Percentiles rank a stretch among this genome's conserved stretches.
Conservation (phyloP, 2,329 filamentous ascomycete genomes). For the Beauveria asiatica region DNA sequence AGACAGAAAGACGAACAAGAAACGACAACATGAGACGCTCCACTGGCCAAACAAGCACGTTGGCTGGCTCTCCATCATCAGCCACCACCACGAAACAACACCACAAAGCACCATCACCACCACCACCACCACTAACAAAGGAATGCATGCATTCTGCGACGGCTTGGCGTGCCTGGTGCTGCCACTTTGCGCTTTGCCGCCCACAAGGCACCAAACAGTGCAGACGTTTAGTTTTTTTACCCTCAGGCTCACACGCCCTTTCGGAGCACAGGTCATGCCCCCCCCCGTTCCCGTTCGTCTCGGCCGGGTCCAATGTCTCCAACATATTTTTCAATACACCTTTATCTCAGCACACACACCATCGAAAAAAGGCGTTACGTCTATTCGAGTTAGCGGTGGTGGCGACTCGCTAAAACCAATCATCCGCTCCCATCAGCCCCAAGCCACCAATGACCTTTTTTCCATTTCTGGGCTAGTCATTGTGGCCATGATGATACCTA, state of each 20-base stretch:
- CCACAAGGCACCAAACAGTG: not conserved
- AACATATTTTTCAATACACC: not conserved
- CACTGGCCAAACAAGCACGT: no score
- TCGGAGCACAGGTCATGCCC: no score
- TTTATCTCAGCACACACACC: not conserved
- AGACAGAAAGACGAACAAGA: not conserved
- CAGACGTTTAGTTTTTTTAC: no score
- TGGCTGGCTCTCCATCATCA: not conserved
- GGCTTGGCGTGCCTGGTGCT: not conserved
- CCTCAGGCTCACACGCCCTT: no score
- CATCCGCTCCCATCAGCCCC: not conserved
- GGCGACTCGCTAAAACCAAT: not conserved
- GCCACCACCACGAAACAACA: not conserved
- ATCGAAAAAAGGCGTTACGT: no score
- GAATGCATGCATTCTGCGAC: conserved; percentile 1
- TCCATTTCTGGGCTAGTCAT: not conserved
- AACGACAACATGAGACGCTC: no score
- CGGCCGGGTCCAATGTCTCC: no score
- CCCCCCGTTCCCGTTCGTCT: no score
- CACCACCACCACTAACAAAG: not conserved
- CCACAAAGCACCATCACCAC: not conserved
- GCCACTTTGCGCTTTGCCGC: not conserved
- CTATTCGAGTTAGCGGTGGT: no score
- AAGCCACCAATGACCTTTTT: conserved; percentile 1
- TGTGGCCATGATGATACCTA: not conserved